phyloP scores from a whole-genome alignment of 2,329 filamentous ascomycete species.

The Paraphoma sp. region DNA sequence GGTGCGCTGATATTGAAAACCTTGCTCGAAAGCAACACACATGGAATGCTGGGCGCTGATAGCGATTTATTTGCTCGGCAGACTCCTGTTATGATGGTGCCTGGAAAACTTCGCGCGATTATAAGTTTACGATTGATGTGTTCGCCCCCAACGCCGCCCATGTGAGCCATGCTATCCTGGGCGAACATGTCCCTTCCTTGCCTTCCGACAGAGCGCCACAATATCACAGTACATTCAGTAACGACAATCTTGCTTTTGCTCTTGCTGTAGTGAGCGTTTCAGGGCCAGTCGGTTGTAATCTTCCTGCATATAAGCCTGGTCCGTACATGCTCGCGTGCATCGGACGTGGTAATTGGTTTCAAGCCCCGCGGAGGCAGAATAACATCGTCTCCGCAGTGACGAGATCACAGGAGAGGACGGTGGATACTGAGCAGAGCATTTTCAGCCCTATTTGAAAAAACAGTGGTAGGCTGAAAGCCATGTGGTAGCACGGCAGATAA shows the following conservation, averaged over 20 bases:
- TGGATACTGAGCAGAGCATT: too few species aligned
- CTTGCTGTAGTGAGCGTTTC: not conserved
- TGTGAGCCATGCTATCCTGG: not conserved
- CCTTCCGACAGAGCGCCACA: not conserved
- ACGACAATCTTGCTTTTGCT: not conserved
- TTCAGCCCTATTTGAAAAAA: too few species aligned
- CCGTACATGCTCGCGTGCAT: not conserved
- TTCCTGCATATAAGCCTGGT: not conserved
- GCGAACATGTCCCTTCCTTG: conserved; percentile 1
- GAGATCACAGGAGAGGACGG: not conserved
- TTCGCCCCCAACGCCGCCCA: conserved; percentile 1
- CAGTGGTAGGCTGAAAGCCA: too few species aligned
- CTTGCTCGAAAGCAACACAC: conserved; percentile 2
- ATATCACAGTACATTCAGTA: not conserved
- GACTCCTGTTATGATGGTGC: not conserved
- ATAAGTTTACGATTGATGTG: not conserved
- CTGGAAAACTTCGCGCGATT: not conserved
- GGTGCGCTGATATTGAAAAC: not conserved
- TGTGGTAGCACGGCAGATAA: not conserved
- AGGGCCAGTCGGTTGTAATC: too few species aligned
- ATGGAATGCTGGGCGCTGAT: not conserved
- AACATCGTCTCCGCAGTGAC: not conserved
- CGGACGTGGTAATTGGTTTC: not conserved
- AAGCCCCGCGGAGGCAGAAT: not conserved
- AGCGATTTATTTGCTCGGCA: not conserved